These are phyloP conservation scores for Fusarium nematophilum DNA, from an alignment of 2,329 filamentous ascomycete genomes.

Conservation along the genomic window DNA sequence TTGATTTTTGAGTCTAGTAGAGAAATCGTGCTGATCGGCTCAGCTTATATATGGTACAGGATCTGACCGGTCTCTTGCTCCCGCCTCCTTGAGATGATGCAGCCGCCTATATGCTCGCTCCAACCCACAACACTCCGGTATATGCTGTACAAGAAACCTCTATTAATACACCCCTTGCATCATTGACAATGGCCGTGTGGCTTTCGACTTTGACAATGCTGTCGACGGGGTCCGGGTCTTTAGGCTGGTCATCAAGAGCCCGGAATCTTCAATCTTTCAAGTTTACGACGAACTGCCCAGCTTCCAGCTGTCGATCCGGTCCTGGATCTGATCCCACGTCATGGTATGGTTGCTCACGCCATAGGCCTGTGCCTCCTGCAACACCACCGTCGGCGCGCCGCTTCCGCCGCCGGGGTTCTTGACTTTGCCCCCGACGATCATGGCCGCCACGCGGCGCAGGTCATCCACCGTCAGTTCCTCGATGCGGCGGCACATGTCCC, in stretches of 20 bases:
- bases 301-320: slow-evolving; percentile 84
- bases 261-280: neutral
- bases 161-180: slow-evolving; percentile 41
- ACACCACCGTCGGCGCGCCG: slow-evolving; percentile 90
- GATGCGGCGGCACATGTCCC: slow-evolving; percentile 92
- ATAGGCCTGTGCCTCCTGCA: slow-evolving; percentile 88
- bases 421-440: slow-evolving; percentile 82
- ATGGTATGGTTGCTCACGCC: slow-evolving; percentile 75
- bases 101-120: slow-evolving; percentile 15
- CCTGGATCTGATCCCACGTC: slow-evolving; percentile 90
- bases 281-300: slow-evolving; percentile 67
- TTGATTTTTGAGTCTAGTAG: slow-evolving; percentile 34
- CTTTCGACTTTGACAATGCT: too few species aligned
- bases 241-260: neutral
- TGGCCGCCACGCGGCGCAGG: slow-evolving; percentile 81
- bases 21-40: slow-evolving; percentile 24
- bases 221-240: too few species aligned
- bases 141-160: slow-evolving; percentile 31
- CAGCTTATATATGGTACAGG: slow-evolving; percentile 31
- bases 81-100: slow-evolving; percentile 24
- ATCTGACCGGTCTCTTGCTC: slow-evolving; percentile 17
- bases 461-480: slow-evolving; percentile 84
- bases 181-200: neutral
- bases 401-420: slow-evolving; percentile 81
- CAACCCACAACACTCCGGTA: slow-evolving; percentile 13